Evolutionary conservation across 306 rosid genomes (phyloP).

Genomic region (Medicago ruthenica): DNA sequence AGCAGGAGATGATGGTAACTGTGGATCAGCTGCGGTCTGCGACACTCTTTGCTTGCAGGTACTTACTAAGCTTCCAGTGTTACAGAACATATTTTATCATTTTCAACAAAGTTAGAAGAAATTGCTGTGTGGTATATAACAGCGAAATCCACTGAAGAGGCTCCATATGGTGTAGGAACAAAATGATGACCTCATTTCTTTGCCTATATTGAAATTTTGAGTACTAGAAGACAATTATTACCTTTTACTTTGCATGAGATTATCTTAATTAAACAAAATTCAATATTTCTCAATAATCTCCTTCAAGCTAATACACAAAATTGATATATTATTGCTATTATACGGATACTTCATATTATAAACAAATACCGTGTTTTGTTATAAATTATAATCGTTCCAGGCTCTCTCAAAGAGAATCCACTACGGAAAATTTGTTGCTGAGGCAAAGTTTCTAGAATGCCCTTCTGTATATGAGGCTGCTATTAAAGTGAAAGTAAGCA

Average conservation of each 20-base stretch:
- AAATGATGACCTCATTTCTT: too few species aligned
- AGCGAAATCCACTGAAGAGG: background rate
- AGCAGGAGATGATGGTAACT: conserved; percentile 57
- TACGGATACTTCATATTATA: background rate
- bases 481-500: conserved; percentile 52
- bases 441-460: conserved; percentile 58
- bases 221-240: too few species aligned
- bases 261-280: too few species aligned
- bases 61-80: conserved; percentile 16
- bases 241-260: too few species aligned
- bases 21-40: conserved; percentile 64
- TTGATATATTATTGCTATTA: too few species aligned
- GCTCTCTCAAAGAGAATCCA: conserved; percentile 70
- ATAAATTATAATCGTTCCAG: conserved; percentile 38
- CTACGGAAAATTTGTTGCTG: conserved; percentile 73
- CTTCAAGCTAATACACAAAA: too few species aligned
- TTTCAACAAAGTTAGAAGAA: conserved; percentile 1
- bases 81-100: background rate
- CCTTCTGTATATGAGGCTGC: conserved; percentile 50
- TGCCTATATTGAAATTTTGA: too few species aligned
- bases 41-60: conserved; percentile 73
- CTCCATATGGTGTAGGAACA: background rate
- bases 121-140: background rate
- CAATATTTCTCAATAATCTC: too few species aligned
- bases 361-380: background rate